Evolutionary conservation across 768 basidiomycete genomes (phyloP), one percentile per base, ranked within the genome.

Genomic region (Russula sp.): DNA sequence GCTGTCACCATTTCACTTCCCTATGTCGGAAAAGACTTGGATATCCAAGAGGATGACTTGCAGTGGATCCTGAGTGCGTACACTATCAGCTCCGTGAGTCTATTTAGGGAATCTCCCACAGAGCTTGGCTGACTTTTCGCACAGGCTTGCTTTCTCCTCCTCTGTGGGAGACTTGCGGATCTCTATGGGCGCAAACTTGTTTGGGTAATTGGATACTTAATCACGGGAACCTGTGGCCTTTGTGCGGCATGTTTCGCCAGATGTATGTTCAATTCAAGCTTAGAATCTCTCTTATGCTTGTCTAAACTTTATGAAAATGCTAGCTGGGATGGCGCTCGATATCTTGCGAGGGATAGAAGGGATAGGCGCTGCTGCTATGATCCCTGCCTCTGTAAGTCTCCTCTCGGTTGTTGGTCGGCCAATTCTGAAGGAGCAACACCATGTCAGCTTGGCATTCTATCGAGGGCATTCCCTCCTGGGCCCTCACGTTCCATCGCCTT

Each of bases 111-210:
- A 16, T 39, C 29, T 39, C 13, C 8, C 38, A 5, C 10, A 39
- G 20, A 39, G 39, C 16, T 35, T 7, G 2, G 20, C 43, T 49
- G 3, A 58, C 46, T 48, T 45, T 49, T 7, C 22, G 14, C 25
- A 11, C 61, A 90, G 89, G 89, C 86, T 8, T 93, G 91, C 67
- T 75, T 93, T 11, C 79, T 93, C 3, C 77, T 93, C 10, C 79
- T 90, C 13, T 84, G 83, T 32, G 92, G 92, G 0, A 78, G 90
- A n/a, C 71, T 93, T 1, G 89, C 90, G 1, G 92, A 93, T 70
- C 73, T 90, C 2, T 84, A 87, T 65, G 91, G 93, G 1, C 79
- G 90, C 36, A 91, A 88, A 67, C 78, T 75, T 38, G 77, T 77
- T 0, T 95, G 91, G 71, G 58, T 87, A 7, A 10, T 76, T 4